Evolutionary conservation across 1,284 basidiomycete genomes (phyloP).

Genomic region (Entoloma clypeatum): DNA sequence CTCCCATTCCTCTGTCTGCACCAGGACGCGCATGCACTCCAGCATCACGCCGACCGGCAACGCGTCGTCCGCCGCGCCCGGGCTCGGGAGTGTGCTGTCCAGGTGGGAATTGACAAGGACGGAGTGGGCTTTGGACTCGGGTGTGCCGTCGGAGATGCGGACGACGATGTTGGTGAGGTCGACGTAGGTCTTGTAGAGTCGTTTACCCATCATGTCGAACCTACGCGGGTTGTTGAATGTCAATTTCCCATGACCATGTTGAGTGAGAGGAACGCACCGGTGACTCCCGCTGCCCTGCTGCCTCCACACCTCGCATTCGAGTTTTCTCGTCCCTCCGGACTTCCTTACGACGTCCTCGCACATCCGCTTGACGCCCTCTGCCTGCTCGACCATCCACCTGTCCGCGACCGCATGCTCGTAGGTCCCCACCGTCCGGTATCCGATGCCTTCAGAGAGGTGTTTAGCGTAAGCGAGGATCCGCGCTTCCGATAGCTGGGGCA

Average conservation of each 20-base stretch:
- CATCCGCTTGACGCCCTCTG: constrained; percentile 52
- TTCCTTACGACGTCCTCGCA: constrained; percentile 55
- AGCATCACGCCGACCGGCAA: constrained; percentile 89
- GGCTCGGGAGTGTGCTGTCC: constrained; percentile 77
- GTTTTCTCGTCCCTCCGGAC: constrained; percentile 47
- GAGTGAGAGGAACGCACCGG: constrained; percentile 47
- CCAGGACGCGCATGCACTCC: constrained; percentile 80
- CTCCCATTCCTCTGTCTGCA: constrained; percentile 68
- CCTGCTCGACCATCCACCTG: constrained; percentile 74
- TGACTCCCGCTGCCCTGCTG: constrained; percentile 85
- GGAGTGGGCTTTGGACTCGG: constrained; percentile 72
- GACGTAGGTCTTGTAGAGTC: constrained; percentile 90
- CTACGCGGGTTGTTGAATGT: constrained; percentile 33
- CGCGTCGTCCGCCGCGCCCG: constrained; percentile 89
- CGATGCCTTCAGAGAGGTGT: constrained; percentile 78
- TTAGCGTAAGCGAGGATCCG: constrained; percentile 60
- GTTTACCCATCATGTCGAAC: constrained; percentile 81
- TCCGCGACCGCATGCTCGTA: constrained; percentile 85
- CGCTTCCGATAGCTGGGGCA: constrained; percentile 69
- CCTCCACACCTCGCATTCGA: constrained; percentile 86
- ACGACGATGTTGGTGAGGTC: constrained; percentile 88
- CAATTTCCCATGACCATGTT: not conserved
- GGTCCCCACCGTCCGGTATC: constrained; percentile 91
- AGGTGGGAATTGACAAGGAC: constrained; percentile 90
- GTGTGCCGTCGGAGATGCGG: constrained; percentile 80